These are phyloP conservation scores for Neonothopanus nambi DNA, from an alignment of 1,284 basidiomycete genomes.

Conservation along the genomic window DNA sequence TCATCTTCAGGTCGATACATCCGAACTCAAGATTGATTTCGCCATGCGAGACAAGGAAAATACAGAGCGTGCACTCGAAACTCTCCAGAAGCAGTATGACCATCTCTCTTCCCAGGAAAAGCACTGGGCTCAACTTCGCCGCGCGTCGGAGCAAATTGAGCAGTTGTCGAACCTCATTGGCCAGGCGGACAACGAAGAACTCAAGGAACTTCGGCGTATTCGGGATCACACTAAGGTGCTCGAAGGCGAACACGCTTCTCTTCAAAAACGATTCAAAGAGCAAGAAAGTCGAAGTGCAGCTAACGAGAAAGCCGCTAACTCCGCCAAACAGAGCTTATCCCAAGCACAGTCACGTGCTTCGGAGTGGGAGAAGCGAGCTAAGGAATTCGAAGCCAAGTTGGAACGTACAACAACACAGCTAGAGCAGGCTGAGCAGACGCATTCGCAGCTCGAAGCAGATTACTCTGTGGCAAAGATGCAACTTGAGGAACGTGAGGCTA, in stretches of 20 bases:
- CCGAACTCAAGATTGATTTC: constrained; percentile 59
- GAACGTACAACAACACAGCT: constrained; percentile 58
- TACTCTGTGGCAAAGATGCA: constrained; percentile 64
- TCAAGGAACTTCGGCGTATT: constrained; percentile 63
- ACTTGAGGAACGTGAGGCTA: constrained; percentile 71
- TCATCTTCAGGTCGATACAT: constrained; percentile 56
- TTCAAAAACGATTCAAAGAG: constrained; percentile 74
- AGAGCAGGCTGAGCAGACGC: constrained; percentile 65
- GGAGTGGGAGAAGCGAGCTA: constrained; percentile 79
- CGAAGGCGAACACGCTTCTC: constrained; percentile 62
- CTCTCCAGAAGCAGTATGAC: constrained; percentile 61
- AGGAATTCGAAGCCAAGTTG: constrained; percentile 64
- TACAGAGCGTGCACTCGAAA: constrained; percentile 45
- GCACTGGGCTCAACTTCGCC: constrained; percentile 72
- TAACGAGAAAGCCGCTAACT: constrained; percentile 56
- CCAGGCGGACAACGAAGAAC: constrained; percentile 67
- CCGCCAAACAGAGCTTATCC: constrained; percentile 62
- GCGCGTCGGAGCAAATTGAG: constrained; percentile 69
- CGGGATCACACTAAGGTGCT: constrained; percentile 66
- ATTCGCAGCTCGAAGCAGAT: constrained; percentile 67
- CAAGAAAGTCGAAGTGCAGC: constrained; percentile 62
- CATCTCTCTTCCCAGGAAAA: constrained; percentile 57
- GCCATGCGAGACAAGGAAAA: constrained; percentile 62
- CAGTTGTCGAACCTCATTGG: constrained; percentile 57
- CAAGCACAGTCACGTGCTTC: constrained; percentile 73